A percentile compares a stretch with the other conserved stretches of the same genome.
These are phyloP conservation scores for Verbascum thapsus DNA, from an alignment of 257 asterid species.

Conservation along the genomic window DNA sequence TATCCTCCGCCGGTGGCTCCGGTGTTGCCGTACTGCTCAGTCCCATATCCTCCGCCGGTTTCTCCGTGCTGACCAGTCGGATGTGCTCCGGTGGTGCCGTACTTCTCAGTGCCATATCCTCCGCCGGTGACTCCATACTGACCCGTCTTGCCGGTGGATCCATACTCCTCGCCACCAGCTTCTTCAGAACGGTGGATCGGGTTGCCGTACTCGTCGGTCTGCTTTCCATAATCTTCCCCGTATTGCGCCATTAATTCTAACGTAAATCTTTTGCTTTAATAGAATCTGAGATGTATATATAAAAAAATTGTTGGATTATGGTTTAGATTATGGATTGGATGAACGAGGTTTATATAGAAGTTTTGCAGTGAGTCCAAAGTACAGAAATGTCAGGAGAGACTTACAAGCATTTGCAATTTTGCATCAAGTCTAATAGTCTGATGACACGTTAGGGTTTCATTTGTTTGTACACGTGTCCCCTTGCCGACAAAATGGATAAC, in stretches of 20 bases:
- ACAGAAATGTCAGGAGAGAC: background rate
- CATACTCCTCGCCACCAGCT: background rate
- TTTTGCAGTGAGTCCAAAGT: background rate
- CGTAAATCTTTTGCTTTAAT: too few relatives aligned
- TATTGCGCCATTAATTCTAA: slow-evolving; percentile 31
- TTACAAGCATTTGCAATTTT: slow-evolving; percentile 5
- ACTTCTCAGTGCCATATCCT: background rate
- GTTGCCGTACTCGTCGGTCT: slow-evolving; percentile 19
- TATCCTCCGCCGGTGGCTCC: slow-evolving; percentile 13
- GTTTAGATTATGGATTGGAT: background rate
- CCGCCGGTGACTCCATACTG: background rate
- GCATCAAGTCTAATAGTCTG: background rate
- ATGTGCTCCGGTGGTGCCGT: background rate
- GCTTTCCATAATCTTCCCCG: slow-evolving; percentile 11
- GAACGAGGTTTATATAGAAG: background rate
- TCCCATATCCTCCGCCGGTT: too few relatives aligned
- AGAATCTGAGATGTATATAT: background rate
- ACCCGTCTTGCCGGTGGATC: background rate
- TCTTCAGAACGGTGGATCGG: background rate
- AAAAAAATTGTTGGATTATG: background rate
- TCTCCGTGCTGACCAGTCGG: background rate
- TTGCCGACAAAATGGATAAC: background rate
- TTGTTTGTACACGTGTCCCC: background rate
- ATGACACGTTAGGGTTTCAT: background rate
- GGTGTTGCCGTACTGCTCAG: too few relatives aligned